phyloP scores from a whole-genome alignment of 305 asterid genomes.

The Rubia balearica region DNA sequence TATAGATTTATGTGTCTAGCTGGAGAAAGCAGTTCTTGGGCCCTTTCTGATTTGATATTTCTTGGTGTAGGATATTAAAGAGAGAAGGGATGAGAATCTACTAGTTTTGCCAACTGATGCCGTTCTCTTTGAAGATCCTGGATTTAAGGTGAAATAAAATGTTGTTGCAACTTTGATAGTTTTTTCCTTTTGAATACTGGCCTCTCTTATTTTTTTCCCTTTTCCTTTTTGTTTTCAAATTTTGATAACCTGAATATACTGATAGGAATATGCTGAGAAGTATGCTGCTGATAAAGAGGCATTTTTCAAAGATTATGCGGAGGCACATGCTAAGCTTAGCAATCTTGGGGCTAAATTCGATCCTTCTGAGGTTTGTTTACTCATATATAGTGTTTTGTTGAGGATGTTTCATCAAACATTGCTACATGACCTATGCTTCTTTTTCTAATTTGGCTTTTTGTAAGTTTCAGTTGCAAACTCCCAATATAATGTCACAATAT shows the following conservation, averaged over 20 bases:
- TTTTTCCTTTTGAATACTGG: background rate
- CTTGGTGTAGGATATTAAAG: slow-evolving; percentile 66
- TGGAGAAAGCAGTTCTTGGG: background rate
- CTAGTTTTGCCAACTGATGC: slow-evolving; percentile 95
- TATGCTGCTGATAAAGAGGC: slow-evolving; percentile 82
- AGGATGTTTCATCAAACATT: background rate
- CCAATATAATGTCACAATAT: background rate
- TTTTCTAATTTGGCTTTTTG: background rate
- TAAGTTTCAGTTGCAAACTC: background rate
- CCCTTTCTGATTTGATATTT: slow-evolving; percentile 18
- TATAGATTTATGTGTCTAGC: background rate
- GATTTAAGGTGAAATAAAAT: slow-evolving; percentile 62
- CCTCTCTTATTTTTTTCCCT: background rate
- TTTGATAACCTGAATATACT: slow-evolving; percentile 7
- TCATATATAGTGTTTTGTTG: background rate
- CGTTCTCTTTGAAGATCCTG: slow-evolving; percentile 81
- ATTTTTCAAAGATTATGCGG: slow-evolving; percentile 83
- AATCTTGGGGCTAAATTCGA: slow-evolving; percentile 91
- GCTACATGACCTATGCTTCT: background rate
- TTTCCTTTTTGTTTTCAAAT: background rate
- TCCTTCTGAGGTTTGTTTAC: slow-evolving; percentile 64
- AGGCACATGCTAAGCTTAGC: slow-evolving; percentile 96
- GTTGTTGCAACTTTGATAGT: background rate
- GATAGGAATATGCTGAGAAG: slow-evolving; percentile 81
- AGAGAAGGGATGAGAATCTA: slow-evolving; percentile 70